Evolutionary conservation across 306 rosid genomes (phyloP).

Genomic region (Sesbania bispinosa): DNA sequence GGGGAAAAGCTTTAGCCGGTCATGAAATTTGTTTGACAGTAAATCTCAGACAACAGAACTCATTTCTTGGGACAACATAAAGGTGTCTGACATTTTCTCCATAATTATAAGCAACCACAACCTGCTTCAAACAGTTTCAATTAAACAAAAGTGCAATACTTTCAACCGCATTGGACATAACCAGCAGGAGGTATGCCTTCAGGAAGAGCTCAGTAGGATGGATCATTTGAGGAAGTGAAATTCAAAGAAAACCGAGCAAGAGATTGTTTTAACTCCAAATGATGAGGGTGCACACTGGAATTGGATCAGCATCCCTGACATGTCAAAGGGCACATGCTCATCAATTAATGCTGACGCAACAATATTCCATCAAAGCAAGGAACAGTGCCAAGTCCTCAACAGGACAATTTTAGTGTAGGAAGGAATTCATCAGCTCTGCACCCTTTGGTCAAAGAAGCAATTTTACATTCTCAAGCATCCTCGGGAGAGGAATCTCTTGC

Average conservation of each 20-base stretch:
- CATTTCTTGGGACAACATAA: neutral
- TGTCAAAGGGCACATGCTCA: neutral
- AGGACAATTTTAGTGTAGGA: neutral
- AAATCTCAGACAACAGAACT: conserved; percentile 14
- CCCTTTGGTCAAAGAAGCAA: neutral
- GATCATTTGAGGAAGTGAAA: neutral
- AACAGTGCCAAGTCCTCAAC: conserved; percentile 11
- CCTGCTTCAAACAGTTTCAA: conserved; percentile 32
- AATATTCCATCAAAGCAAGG: conserved; percentile 24
- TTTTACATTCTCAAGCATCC: conserved; percentile 36
- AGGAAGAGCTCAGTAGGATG: conserved; percentile 14
- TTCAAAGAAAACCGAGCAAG: neutral
- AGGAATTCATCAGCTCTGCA: conserved; percentile 11
- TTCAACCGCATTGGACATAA: conserved; percentile 17
- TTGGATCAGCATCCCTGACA: neutral
- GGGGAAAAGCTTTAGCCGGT: neutral
- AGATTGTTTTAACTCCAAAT: neutral
- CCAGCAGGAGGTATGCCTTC: conserved; percentile 11
- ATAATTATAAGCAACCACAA: conserved; percentile 18
- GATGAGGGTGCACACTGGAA: conserved; percentile 12
- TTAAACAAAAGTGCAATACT: conserved; percentile 20
- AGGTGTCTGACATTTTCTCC: conserved; percentile 5
- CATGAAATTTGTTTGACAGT: neutral
- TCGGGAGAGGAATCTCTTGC: conserved; percentile 44
- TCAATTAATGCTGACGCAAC: conserved; percentile 10